Base-by-base conservation (phyloP, 192 early-diverging fungal species). In the Entomortierella chlamydospora region DNA sequence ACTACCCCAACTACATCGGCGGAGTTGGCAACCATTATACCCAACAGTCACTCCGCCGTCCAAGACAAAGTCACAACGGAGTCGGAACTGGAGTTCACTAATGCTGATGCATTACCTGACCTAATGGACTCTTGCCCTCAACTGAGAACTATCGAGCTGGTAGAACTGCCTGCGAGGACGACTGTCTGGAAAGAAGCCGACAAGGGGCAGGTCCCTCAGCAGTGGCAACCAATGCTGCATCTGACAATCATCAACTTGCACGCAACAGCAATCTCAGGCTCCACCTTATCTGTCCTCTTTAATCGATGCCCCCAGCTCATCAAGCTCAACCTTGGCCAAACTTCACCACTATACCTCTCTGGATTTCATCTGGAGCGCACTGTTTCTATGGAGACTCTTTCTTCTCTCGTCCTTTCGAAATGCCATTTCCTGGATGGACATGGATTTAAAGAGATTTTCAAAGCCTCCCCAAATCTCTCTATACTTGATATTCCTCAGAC, bases 341-440 rank as follows among this genome's bases (percentile, higher is more conserved):
- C 18, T 33, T 30, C 62, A 1, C 52, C 68, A 2, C 26, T 79
- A 9, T 79, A 68, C 52, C 34, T 79, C 28, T 50, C 76, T 10
- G 76, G 52, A 20, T 56, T 70, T 41, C 55, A 61, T 22, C 10
- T 79, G 15, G 68, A 79, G 15, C 22, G 53, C 4, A 2, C 17
- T 1, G 37, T 62, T 0, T 26, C 30, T 15, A 53, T 79, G 68
- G 20, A 10, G 15, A 15, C 45, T 15, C 50, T 79, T 15, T 61
- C 62, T 4, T 51, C 41, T 12, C 52, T 79, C 3, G 8, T 60
- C 0, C 39, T 79, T 12, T 28, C 67, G 20, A 49, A 31, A 25
- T 79, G 76, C 28, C 67, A 70, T n/a, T 79, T 79, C 39, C 26
- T 79, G 63, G 76, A 79, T 28, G 76, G 76, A 15, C 68, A 70